These are phyloP conservation scores for Papiliotrema flavescens DNA, from an alignment of 1,284 basidiomycete species.

Conservation along the genomic window DNA sequence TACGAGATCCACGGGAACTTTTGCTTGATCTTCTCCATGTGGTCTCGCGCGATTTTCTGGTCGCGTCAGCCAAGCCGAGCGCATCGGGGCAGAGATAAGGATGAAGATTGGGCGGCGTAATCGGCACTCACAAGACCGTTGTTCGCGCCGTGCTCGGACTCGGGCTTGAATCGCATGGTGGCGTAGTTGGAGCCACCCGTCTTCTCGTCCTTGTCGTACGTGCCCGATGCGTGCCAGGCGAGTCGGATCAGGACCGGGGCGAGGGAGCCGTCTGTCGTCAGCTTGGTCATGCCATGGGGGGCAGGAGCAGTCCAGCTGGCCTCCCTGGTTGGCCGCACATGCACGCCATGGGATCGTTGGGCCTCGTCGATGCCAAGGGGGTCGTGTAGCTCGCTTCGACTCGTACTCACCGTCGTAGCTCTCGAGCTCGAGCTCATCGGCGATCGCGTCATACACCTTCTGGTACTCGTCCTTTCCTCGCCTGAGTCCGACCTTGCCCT, in stretches of 20 bases:
- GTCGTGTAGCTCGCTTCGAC: no score
- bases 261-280: conserved; percentile 73
- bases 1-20: conserved; percentile 84
- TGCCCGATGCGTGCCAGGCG: conserved; percentile 90
- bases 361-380: no score
- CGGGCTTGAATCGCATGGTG: conserved; percentile 89
- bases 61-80: no score
- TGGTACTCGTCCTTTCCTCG: conserved; percentile 66
- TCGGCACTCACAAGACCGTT: conserved; percentile 59
- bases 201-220: conserved; percentile 79
- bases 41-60: conserved; percentile 65
- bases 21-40: conserved; percentile 84
- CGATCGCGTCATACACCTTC: conserved; percentile 87
- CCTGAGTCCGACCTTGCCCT: conserved; percentile 53
- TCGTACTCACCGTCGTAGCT: conserved; percentile 71
- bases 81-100: no score
- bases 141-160: conserved; percentile 82
- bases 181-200: conserved; percentile 90
- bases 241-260: conserved; percentile 88
- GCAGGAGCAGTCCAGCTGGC: no score
- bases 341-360: no score
- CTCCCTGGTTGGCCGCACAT: no score
- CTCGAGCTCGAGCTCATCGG: conserved; percentile 69
- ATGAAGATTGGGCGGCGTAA: no score
- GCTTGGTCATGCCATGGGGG: no score